These are phyloP conservation scores for Termitomyces sp. DNA, from an alignment of 768 basidiomycete genomes.

Conservation along the genomic window DNA sequence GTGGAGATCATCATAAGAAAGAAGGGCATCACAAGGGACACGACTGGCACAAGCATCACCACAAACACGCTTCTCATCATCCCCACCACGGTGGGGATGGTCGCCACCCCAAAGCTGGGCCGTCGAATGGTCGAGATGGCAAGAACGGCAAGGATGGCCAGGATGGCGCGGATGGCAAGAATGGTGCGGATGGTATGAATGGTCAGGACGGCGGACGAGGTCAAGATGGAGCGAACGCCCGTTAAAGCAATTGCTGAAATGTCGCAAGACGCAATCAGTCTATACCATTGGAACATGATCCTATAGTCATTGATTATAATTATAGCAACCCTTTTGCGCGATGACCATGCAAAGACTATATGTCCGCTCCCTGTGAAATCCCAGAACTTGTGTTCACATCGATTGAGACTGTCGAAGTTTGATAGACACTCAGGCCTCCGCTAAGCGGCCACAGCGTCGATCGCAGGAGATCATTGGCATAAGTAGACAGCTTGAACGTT, in stretches of 20 bases:
- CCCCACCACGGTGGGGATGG: not conserved
- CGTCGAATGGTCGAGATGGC: conserved; percentile 6
- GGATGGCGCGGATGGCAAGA: not conserved
- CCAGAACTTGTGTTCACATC: not conserved
- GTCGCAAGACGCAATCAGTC: not conserved
- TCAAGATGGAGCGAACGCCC: not conserved
- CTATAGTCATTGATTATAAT: not conserved
- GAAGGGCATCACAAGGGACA: conserved; percentile 1
- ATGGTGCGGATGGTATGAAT: not conserved
- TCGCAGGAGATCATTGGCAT: too few relatives aligned
- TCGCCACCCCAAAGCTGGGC: not conserved
- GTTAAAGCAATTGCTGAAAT: not conserved
- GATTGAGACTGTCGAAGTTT: too few relatives aligned
- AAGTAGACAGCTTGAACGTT: too few relatives aligned
- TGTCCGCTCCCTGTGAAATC: not conserved
- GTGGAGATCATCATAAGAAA: conserved; percentile 2
- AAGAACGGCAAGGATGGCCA: not conserved
- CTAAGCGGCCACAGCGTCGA: too few relatives aligned
- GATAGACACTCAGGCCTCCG: too few relatives aligned
- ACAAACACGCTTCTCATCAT: not conserved
- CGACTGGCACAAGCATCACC: not conserved
- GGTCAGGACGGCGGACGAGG: conserved; percentile 3
- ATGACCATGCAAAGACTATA: not conserved
- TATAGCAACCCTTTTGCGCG: not conserved
- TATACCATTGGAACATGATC: not conserved